Evolutionary conservation across 2,329 filamentous ascomycete species (phyloP).

Genomic region (Bipolaris gigantea): DNA sequence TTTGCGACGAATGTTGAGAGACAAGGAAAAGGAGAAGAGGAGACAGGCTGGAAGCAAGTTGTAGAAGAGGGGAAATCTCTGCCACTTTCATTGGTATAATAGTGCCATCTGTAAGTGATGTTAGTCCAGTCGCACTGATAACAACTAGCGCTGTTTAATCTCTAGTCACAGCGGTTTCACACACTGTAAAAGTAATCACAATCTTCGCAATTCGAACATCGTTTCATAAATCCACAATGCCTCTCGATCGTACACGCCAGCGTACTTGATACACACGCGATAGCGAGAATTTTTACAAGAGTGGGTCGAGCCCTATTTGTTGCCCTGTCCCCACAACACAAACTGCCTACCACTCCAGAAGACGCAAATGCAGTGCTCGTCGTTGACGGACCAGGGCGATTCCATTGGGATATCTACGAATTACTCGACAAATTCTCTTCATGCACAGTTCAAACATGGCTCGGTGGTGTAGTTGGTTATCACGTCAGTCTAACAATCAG

Average conservation of each 20-base stretch:
- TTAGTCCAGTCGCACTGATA: not conserved
- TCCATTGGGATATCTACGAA: not conserved
- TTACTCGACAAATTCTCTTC: not conserved
- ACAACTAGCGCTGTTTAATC: not conserved
- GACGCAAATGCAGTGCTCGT: not conserved
- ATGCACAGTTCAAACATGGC: slow-evolving; percentile 14
- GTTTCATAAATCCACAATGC: not conserved
- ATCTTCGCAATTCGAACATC: not conserved
- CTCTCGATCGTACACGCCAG: not conserved
- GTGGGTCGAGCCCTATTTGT: not conserved
- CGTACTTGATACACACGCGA: not conserved
- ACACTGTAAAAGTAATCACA: not conserved
- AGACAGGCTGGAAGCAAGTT: slow-evolving; percentile 67
- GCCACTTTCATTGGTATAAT: not conserved
- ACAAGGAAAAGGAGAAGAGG: slow-evolving; percentile 71
- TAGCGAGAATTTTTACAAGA: slow-evolving; percentile 1
- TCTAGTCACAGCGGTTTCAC: not conserved
- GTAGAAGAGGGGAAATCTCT: slow-evolving; percentile 43
- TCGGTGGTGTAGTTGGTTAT: slow-evolving; percentile 52
- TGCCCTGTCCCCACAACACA: not conserved
- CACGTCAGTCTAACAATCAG: slow-evolving; percentile 50
- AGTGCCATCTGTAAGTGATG: not conserved
- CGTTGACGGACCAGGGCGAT: not conserved
- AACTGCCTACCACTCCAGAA: not conserved
- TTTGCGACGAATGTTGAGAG: slow-evolving; percentile 65